Evolutionary conservation across 768 basidiomycete species (phyloP), one percentile per base, ranked within the genome.

Genomic region (Baorangia bicolor): DNA sequence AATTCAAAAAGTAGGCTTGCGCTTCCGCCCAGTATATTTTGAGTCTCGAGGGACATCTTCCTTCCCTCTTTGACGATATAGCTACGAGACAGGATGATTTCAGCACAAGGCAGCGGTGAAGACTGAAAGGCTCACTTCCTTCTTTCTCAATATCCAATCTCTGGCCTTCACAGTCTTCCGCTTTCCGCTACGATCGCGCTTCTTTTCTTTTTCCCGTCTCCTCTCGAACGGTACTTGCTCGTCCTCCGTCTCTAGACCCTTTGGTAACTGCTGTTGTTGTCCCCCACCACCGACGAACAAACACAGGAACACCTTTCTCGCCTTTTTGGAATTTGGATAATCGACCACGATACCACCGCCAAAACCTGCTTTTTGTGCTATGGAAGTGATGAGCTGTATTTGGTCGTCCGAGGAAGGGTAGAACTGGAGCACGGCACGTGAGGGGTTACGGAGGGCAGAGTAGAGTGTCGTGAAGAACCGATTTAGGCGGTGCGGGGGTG

Each of bases 381-480:
- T 87, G 2, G 87, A 87, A 8, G 95, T 96, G 64, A 98, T 94
- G 52, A 99, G 82, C 63, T 92, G 91, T 64, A 98, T 88, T 74
- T 99, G 97, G 67, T 98, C 94, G 73, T 99, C 97, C 6, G 91
- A 92, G 1, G 92, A 88, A 9, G 97, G 97, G 71, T 99, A 99
- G 72, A 99, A 98, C 69, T 97, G 94, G 58, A 94, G 80, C 21
- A 94, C 79, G 4, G 90, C 94, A 31, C 94, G 83, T 0, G 92
- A 88, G 12, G 92, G 92, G 68, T 91, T 92, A 47, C 87, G 81
- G 28, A 96, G 82, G 11, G 88, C 82, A 2, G 94, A 90, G 72
- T 94, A 89, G 27, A 96, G 79, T 11, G 94, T 94, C 31, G 91
- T 95, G 79, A 94, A 99, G 81, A 93, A 99, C 55, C 85, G 90